phyloP scores from a whole-genome alignment of 192 early-diverging fungal species.

The Pilobolus umbonatus region DNA sequence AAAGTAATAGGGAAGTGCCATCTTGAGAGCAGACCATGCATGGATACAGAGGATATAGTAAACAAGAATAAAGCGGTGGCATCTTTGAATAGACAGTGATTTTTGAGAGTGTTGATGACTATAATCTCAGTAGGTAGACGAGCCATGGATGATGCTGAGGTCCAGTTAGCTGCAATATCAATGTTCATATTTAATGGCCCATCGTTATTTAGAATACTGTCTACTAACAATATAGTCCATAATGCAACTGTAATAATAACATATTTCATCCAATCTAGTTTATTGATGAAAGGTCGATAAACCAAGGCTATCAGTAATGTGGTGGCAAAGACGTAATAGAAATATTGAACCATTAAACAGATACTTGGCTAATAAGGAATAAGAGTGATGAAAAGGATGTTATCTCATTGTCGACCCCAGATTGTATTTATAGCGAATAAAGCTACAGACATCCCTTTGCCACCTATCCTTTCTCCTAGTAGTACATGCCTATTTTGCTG shows the following conservation, averaged over 20 bases:
- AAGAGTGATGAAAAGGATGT: no score
- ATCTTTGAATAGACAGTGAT: conserved; percentile 27
- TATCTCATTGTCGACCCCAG: no score
- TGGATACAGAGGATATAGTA: neutral
- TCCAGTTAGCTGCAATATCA: neutral
- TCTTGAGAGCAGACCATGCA: conserved; percentile 7
- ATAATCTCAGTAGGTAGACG: conserved; percentile 24
- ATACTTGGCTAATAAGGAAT: no score
- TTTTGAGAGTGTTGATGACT: conserved; percentile 35
- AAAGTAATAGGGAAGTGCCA: conserved; percentile 22
- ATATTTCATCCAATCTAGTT: conserved; percentile 21
- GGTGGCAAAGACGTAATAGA: no score
- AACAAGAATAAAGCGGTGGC: conserved; percentile 12
- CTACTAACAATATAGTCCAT: conserved; percentile 25
- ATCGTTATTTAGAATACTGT: conserved; percentile 14
- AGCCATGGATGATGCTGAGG: conserved; percentile 21
- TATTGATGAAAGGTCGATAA: conserved; percentile 35
- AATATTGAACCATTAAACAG: no score
- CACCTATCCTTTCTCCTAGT: no score
- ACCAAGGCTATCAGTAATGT: no score
- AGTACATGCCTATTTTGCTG: no score
- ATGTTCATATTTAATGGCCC: conserved; percentile 28
- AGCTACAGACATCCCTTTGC: no score
- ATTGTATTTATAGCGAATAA: no score
- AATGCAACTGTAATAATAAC: conserved; percentile 27